Evolutionary conservation across 202 grass and related monocot genomes (phyloP).

Genomic region (Panicum hallii): DNA sequence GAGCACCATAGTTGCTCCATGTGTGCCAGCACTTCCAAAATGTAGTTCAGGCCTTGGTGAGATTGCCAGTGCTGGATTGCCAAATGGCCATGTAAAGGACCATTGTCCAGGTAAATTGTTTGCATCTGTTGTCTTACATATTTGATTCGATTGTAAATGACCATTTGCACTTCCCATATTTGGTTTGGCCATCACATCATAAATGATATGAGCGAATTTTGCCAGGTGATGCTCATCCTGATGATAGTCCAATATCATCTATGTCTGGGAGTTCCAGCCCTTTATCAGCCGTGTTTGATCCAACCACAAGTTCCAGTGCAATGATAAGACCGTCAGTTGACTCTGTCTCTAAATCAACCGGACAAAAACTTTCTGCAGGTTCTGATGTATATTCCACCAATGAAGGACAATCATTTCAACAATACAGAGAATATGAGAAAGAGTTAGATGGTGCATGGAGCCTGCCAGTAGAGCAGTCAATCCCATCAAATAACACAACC

Average conservation of each 20-base stretch:
- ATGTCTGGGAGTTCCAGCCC: slow-evolving; percentile 52
- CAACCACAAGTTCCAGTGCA: slow-evolving; percentile 41
- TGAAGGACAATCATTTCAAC: slow-evolving; percentile 29
- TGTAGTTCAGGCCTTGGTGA: slow-evolving; percentile 32
- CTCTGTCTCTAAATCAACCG: slow-evolving; percentile 2
- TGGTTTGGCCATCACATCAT: slow-evolving; percentile 9
- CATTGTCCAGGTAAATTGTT: slow-evolving; percentile 49
- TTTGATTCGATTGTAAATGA: neutral
- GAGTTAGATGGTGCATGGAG: slow-evolving; percentile 3
- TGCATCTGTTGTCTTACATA: slow-evolving; percentile 8
- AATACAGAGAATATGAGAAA: slow-evolving; percentile 28
- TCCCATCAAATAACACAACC: slow-evolving; percentile 49
- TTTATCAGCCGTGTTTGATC: slow-evolving; percentile 47
- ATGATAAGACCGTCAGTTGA: slow-evolving; percentile 21
- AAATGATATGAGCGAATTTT: slow-evolving; percentile 30
- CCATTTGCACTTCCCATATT: slow-evolving; percentile 1
- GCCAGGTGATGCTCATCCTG: slow-evolving; percentile 49
- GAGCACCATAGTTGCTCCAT: slow-evolving; percentile 35
- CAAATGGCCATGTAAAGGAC: slow-evolving; percentile 41
- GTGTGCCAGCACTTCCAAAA: slow-evolving; percentile 36
- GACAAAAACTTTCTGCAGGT: slow-evolving; percentile 18
- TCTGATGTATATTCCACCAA: neutral
- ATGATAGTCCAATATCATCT: slow-evolving; percentile 47
- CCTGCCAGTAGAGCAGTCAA: slow-evolving; percentile 17
- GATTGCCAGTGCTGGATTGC: slow-evolving; percentile 13